Evolutionary conservation across 805 yeast genomes (phyloP), one percentile per base, ranked within the genome.

Genomic region (Lachancea sp.): DNA sequence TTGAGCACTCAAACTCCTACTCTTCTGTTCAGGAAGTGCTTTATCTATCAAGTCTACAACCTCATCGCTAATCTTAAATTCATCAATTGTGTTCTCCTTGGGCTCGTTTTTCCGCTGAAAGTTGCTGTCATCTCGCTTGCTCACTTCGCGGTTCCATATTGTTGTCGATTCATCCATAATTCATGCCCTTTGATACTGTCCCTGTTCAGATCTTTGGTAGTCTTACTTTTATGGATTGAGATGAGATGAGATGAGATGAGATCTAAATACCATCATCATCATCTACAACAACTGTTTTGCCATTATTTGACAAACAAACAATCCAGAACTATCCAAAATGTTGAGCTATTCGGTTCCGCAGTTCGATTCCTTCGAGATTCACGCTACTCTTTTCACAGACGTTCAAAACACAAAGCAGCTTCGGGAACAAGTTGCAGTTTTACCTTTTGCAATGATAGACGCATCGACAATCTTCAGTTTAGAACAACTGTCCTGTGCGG

Each of bases 391-490:
- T 39, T 82, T 71, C 58, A 56, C 63, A 2, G 62, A 71, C 29
- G 78, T 86, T 3, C 44, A 56, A 10, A 73, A 74, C 44, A 65
- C 75, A 12, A 50, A 59, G 2, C 65, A 62, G 5, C 72, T 86
- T 44, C 60, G 57, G 38, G 42, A 52, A n/a, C 11, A 63, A 69
- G 44, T 69, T 76, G 33, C 63, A 74, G 20, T 62, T 65, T 75
- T 75, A 56, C 78, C 85, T 51, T 82, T 66, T 62, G 83, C 88
- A 7, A 79, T 85, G 57, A 70, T 86, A 41, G 79, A 81, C 58
- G 78, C 87, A 2, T 62, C 65, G 10, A 72, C 77, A 18, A 60
- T 87, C 2, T 62, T 79, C 1, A 79, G 87, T 0, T 42, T 69
- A 13, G 87, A 83, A 49, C 93, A 84, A 51, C 52, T 87, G 11